Evolutionary conservation across 2,329 filamentous ascomycete genomes (phyloP).

Genomic region (Talaromyces rugulosus): DNA sequence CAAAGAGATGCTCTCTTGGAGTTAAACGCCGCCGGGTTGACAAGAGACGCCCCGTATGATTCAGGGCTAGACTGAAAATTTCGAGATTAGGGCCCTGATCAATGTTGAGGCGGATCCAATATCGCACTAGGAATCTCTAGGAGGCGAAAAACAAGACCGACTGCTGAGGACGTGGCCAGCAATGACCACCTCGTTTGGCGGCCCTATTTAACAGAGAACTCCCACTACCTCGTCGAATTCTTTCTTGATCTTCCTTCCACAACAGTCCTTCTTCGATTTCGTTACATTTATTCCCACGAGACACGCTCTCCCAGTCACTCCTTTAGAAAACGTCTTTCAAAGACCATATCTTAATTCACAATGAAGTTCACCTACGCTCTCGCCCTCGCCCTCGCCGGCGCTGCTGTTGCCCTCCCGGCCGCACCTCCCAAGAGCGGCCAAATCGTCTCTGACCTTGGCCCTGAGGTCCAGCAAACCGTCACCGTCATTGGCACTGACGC

Average conservation of each 20-base stretch:
- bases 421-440: constrained; percentile 20
- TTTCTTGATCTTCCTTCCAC: not conserved
- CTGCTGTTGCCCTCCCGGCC: constrained; percentile 13
- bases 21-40: not conserved
- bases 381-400: constrained; percentile 6
- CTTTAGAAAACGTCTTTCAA: not conserved
- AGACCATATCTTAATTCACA: constrained; percentile 1
- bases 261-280: not conserved
- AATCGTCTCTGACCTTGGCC: constrained; percentile 27
- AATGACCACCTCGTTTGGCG: not conserved
- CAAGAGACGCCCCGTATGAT: not conserved
- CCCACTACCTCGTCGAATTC: not conserved
- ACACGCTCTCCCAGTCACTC: not conserved
- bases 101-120: not conserved
- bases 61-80: not conserved
- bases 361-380: constrained; percentile 11
- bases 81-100: not conserved
- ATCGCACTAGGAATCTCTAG: not conserved
- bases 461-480: constrained; percentile 27
- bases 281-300: not conserved
- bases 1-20: not conserved
- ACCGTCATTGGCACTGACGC: constrained; percentile 25
- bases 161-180: not conserved
- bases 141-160: not conserved
- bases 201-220: not conserved